These are phyloP conservation scores for Tetracladium setigerum DNA, from an alignment of 495 filamentous ascomycete genomes.

Conservation along the genomic window DNA sequence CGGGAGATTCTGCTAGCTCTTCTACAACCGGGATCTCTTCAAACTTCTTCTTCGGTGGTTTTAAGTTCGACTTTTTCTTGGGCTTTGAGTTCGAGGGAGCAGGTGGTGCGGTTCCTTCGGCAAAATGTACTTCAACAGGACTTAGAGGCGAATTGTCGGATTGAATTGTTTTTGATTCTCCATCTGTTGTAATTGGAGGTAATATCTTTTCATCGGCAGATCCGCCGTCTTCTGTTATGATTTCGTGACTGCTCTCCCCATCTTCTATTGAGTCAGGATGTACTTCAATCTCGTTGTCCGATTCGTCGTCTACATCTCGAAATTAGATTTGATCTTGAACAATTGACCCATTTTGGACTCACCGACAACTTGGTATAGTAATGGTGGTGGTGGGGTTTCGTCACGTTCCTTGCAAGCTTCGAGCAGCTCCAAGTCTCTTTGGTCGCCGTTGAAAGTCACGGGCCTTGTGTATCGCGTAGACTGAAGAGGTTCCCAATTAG, in stretches of 20 bases:
- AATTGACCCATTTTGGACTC: not conserved
- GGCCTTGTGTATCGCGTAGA: conserved; percentile 10
- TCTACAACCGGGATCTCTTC: conserved; percentile 4
- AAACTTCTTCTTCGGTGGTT: not conserved
- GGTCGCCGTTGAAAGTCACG: conserved; percentile 11
- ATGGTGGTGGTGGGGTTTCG: not conserved
- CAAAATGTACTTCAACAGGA: conserved; percentile 5
- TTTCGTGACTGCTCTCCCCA: not conserved
- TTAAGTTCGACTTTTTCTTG: conserved; percentile 15
- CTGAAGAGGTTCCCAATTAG: conserved; percentile 12
- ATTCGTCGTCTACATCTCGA: no score
- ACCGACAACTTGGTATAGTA: not conserved
- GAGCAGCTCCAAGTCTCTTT: conserved; percentile 10
- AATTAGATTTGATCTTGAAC: no score
- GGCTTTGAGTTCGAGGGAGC: conserved; percentile 3
- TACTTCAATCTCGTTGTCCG: no score
- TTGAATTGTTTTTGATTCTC: not conserved
- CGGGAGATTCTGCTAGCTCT: conserved; percentile 2
- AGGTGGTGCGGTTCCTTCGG: conserved; percentile 6
- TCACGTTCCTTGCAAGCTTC: conserved; percentile 7
- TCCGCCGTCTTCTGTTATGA: not conserved
- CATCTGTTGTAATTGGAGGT: not conserved
- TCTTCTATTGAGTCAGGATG: not conserved
- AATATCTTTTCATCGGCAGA: not conserved
- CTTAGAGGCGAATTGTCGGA: not conserved